Base-by-base conservation (phyloP, 495 filamentous ascomycete species). In the Astrocystis sublimbata region DNA sequence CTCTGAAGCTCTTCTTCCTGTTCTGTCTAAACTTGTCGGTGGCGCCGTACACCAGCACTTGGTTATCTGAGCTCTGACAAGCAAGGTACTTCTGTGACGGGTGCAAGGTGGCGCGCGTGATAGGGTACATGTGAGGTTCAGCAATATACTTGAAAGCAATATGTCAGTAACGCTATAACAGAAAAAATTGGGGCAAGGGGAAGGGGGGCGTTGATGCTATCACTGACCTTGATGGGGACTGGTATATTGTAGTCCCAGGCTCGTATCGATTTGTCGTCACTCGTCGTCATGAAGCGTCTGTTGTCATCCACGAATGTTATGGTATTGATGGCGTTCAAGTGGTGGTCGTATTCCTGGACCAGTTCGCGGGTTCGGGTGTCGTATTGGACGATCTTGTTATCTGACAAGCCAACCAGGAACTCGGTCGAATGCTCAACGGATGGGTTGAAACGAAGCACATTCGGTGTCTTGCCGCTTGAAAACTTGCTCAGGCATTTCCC, bases 211-310 rank as follows among this genome's bases (percentile, higher is more conserved):
- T 24, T 26, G 2, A 46, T 41, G 21, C 4, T 40, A 12, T 6
- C 24, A n/a, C 51, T 31, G 31, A 62, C 60, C 47, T 55, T 55
- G 70, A 84, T 84, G 35, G 81, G 80, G 0, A 96, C 92, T 5
- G 93, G 93, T 70, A 98, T 98, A 62, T 91, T 91, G 77, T 96
- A 96, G 78, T 98, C 96, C 94, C 94, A 98, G 7, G 93, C 93
- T 59, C 94, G 86, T 26, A 99, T 80, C 26, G 89, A 93, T 74
- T 97, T 96, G 78, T 99, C 94, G 76, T 99, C 96, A 4, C 89
- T 93, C 10, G 96, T 98, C 28, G 94, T 92, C 83, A 98, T 94
- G 84, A 99, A 98, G 50, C 96, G 89, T 40, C 94, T 87, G 75
- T 91, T 91, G 56, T 96, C 87, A 74, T 97, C 94, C 65, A 96